A percentile compares a stretch with the other conserved stretches of the same genome.
phyloP scores from a whole-genome alignment of 2,329 filamentous ascomycete genomes.

The Metarhizium sp. region DNA sequence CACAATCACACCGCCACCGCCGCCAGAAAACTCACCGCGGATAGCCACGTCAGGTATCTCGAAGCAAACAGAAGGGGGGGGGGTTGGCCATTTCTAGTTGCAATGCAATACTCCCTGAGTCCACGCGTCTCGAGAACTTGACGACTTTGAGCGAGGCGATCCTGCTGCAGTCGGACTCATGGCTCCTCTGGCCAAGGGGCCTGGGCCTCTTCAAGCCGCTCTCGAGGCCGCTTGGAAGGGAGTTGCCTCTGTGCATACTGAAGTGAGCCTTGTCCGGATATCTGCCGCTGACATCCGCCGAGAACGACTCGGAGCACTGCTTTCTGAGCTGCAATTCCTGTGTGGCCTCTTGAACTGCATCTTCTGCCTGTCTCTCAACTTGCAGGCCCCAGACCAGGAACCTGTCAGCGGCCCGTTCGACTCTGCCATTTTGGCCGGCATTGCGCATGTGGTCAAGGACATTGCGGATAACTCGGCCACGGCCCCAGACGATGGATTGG shows the following conservation, averaged over 20 bases:
- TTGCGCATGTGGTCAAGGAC: not conserved
- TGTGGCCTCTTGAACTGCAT: not conserved
- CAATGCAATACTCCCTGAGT: not conserved
- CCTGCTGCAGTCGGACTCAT: not conserved
- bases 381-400: not conserved
- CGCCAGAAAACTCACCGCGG: too few species aligned
- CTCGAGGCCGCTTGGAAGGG: not conserved
- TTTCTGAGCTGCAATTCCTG: not conserved
- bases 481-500: not conserved
- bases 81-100: too few species aligned
- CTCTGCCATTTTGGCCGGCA: not conserved
- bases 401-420: not conserved
- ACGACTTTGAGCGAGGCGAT: not conserved
- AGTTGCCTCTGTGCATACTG: not conserved
- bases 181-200: not conserved
- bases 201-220: not conserved
- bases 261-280: not conserved
- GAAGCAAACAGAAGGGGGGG: too few species aligned
- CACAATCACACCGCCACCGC: too few species aligned
- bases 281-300: not conserved
- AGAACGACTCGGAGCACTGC: not conserved
- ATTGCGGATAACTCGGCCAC: not conserved
- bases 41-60: too few species aligned
- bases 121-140: not conserved
- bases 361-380: not conserved